Conservation (phyloP, 805 yeast genomes). For the Pichia occidentalis region DNA sequence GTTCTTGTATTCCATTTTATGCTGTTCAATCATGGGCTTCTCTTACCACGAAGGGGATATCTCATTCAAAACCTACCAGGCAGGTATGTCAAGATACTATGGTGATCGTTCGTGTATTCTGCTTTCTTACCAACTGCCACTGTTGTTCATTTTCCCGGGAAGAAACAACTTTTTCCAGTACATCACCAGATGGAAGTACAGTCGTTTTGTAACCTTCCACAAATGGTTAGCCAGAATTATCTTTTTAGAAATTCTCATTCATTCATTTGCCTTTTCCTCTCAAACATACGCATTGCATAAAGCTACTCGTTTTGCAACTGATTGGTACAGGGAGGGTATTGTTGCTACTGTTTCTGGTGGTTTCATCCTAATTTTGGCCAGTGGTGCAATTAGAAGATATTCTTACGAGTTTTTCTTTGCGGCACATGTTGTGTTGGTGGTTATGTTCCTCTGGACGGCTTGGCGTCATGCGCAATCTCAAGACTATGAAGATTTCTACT, state of each 20-base stretch:
- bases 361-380: conserved; percentile 3
- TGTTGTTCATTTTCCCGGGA: conserved; percentile 52
- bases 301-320: conserved; percentile 23
- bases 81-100: conserved; percentile 29
- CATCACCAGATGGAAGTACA: conserved; percentile 51
- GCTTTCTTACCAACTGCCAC: conserved; percentile 41
- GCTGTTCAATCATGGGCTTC: conserved; percentile 21
- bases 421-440: conserved; percentile 50
- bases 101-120: conserved; percentile 52
- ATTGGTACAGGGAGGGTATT: conserved; percentile 29
- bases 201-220: conserved; percentile 52
- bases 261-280: conserved; percentile 30
- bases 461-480: conserved; percentile 48
- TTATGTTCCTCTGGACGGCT: conserved; percentile 43
- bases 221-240: conserved; percentile 48
- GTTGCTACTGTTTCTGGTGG: conserved; percentile 32
- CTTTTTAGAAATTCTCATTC: conserved; percentile 38
- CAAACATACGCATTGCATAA: conserved; percentile 21
- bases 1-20: conserved; percentile 24
- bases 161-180: conserved; percentile 56
- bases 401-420: conserved; percentile 57
- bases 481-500: conserved; percentile 28
- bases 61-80: conserved; percentile 15
- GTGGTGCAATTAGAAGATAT: conserved; percentile 41
- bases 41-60: conserved; percentile 19